Base-by-base conservation (phyloP, 345 rosid species). In the Luvunga scandens region DNA sequence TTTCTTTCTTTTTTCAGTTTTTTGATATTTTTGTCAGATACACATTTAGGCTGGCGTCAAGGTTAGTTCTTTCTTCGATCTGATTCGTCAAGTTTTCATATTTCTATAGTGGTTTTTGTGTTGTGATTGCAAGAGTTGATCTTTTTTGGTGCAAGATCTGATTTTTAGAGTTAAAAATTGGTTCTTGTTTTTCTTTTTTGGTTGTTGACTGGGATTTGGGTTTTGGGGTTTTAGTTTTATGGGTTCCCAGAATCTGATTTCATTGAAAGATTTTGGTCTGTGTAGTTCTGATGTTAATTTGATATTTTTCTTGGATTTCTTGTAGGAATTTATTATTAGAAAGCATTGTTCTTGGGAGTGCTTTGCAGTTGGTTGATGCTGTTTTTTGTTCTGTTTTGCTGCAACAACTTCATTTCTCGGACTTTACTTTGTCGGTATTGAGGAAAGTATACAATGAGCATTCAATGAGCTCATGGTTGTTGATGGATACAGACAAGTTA, bases 71-170 rank as follows among this genome's bases (percentile, higher is more conserved):
- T 64, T 64, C 21, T 31, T 21, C 22, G 60, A 74, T 75, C 62
- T 75, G 60, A 63, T 64, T 75, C 24, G 14, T 59, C 2, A 24
- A 59, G 28, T 13, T n/a, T 24, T 34, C 21, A 5, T 57, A 57
- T 36, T 31, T 36, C 12, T n/a, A 56, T 65, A 30, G 33, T 56
- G 61, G 31, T 28, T 30, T 10, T 57, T 72, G 53, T 56, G 25
- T 24, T 25, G 1, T 28, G 71, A 48, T 64, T 75, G 19, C 7
- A 64, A 75, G 61, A 12, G 24, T 30, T 1, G 31, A 13, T 63
- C 33, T 75, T 75, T 75, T 63, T 48, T 64, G 48, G 34, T 7
- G 71, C 78, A 75, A 64, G 61, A 75, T 75, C 71, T 75, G 78
- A 30, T 75, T 75, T 63, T 72, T 30, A 13, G 39, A 9, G 19